These are phyloP conservation scores for Cutaneotrichosporon sp. DNA, from an alignment of 1,284 basidiomycete genomes.

Conservation along the genomic window DNA sequence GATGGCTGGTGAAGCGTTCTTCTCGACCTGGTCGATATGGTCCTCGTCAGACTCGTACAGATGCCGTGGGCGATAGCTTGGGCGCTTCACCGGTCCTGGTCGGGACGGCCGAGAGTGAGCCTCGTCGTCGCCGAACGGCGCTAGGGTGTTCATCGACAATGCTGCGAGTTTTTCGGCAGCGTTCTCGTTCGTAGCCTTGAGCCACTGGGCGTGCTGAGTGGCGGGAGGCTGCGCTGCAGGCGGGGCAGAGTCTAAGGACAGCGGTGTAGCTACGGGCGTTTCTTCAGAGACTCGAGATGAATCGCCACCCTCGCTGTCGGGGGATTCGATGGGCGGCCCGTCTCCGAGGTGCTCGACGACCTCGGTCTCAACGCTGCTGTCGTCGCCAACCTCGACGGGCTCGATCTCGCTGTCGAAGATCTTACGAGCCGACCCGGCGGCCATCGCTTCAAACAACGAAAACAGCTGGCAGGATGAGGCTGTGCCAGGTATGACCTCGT, in stretches of 20 bases:
- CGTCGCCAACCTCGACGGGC: slow-evolving; percentile 10
- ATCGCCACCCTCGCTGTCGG: too few relatives aligned
- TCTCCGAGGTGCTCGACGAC: slow-evolving; percentile 13
- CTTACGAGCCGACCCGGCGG: slow-evolving; percentile 21
- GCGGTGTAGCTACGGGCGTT: too few relatives aligned
- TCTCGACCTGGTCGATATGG: background rate
- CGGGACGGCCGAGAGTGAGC: background rate
- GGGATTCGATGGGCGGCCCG: too few relatives aligned
- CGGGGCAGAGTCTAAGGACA: too few relatives aligned
- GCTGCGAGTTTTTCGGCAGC: slow-evolving; percentile 17
- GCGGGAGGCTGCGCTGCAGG: too few relatives aligned
- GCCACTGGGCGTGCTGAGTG: background rate
- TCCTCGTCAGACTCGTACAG: background rate
- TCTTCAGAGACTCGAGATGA: too few relatives aligned
- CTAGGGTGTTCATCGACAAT: slow-evolving; percentile 27
- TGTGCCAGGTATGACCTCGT: background rate
- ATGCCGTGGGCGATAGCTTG: background rate
- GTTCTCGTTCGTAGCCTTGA: background rate
- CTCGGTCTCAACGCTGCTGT: slow-evolving; percentile 17
- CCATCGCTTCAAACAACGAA: slow-evolving; percentile 38
- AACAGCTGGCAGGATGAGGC: slow-evolving; percentile 34
- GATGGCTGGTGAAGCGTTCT: background rate
- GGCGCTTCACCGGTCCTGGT: background rate
- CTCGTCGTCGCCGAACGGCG: slow-evolving; percentile 7
- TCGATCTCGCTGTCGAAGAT: background rate